phyloP scores from a whole-genome alignment of 345 rosid species.

The Brassica incana region DNA sequence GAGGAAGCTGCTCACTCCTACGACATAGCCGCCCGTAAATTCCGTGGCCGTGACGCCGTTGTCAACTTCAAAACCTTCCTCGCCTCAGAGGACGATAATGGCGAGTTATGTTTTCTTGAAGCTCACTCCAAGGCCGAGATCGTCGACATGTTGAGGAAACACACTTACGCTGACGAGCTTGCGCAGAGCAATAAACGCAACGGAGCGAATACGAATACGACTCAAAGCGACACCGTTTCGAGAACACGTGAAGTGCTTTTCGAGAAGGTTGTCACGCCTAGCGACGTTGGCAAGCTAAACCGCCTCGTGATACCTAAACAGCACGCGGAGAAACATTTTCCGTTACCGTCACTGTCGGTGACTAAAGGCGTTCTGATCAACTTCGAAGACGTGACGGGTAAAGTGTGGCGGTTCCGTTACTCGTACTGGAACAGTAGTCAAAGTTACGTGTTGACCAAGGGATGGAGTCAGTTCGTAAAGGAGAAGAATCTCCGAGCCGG shows the following conservation, averaged over 20 bases:
- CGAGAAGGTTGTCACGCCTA: constrained; percentile 87
- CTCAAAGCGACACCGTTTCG: not conserved
- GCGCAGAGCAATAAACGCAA: constrained; percentile 59
- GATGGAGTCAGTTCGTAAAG: constrained; percentile 93
- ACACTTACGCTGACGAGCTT: constrained; percentile 73
- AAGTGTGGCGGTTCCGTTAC: constrained; percentile 91
- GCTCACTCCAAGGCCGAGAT: constrained; percentile 90
- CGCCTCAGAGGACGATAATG: constrained; percentile 20
- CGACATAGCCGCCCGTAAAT: constrained; percentile 75
- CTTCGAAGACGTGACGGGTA: constrained; percentile 68
- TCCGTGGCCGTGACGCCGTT: constrained; percentile 87
- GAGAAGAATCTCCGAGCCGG: constrained; percentile 84
- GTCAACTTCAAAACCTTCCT: constrained; percentile 59
- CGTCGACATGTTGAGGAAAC: constrained; percentile 90
- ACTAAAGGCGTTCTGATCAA: constrained; percentile 67
- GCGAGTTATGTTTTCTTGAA: constrained; percentile 55
- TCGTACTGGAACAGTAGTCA: constrained; percentile 98
- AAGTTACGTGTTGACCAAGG: constrained; percentile 87
- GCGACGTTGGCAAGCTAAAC: constrained; percentile 95
- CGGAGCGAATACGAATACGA: not conserved
- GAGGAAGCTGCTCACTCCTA: constrained; percentile 83
- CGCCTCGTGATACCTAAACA: constrained; percentile 92
- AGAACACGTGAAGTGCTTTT: constrained; percentile 74
- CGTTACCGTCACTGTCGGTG: constrained; percentile 40
- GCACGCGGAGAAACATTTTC: constrained; percentile 83